Base-by-base conservation (phyloP, 257 asterid genomes). In the Cruciata laevipes region DNA sequence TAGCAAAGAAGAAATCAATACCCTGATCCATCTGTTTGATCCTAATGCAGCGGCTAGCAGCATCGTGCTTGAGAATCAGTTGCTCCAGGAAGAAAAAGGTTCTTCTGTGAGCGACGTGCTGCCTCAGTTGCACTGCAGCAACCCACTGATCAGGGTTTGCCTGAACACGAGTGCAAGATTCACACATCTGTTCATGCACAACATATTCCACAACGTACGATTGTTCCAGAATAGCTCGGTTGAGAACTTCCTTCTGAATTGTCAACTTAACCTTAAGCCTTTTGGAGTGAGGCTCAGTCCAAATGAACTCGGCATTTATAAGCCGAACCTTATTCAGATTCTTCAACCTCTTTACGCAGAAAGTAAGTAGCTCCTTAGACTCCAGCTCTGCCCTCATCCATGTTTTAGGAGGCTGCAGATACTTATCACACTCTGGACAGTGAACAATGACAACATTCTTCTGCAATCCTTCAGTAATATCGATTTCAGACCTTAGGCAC, bases 101-200 rank as follows among this genome's bases (percentile, higher is more conserved):
- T n/a, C 81, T 27, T 42, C 78, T 59, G 53, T 77, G 81, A 65
- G 75, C 42, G 62, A 73, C 81, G 55, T 77, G 75, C 32, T 77
- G 78, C 35, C 81, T 66, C 13, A 77, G 61, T 69, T 77, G 81
- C 66, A 77, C 81, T 7, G 81, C 72, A 73, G 81, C 81, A 25
- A 77, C 78, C 81, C 81, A 77, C 57, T 77, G 81, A 66, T 77
- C 81, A 9, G 81, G 81, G 35, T 77, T 77, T 10, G 81, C 81
- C 38, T 69, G 75, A 69, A 77, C 63, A 70, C 73, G 69, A 3
- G 73, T 69, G 66, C 81, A 77, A 33, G 81, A 57, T 40, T 73
- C 81, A 49, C 81, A 77, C 81, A 77, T 73, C 25, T 73, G 81
- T 20, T 77, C 81, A 69, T 77, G 81, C 49, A 77, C 78, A 12